These are phyloP conservation scores for Elongisporangium anandrum DNA, from an alignment of 352 stramenopile species.

Conservation along the genomic window DNA sequence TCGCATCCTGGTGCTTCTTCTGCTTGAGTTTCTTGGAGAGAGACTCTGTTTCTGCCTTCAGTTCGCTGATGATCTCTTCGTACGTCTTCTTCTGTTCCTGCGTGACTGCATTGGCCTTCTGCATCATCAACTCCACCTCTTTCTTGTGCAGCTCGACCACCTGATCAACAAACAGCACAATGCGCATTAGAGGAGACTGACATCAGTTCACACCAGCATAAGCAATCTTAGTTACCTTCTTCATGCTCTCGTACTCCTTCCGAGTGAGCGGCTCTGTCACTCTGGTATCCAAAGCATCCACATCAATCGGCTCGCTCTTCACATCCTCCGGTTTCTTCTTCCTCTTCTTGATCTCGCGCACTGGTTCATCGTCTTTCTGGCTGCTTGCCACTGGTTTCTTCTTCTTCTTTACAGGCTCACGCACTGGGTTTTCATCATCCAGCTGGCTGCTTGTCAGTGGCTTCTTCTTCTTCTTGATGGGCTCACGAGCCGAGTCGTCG, in stretches of 20 bases:
- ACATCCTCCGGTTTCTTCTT: constrained; percentile 16
- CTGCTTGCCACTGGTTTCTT: constrained; percentile 6
- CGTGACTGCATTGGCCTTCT: constrained; percentile 51
- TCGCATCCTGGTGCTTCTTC: constrained; percentile 28
- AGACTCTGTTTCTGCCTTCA: constrained; percentile 60
- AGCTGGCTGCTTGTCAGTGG: constrained; percentile 1
- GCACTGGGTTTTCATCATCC: background rate
- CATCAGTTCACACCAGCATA: background rate
- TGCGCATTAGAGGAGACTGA: background rate
- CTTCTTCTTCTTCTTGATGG: background rate
- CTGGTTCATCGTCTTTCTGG: background rate
- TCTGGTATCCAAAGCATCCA: constrained; percentile 7
- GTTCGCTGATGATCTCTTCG: constrained; percentile 59
- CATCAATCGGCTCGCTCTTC: constrained; percentile 12
- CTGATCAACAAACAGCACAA: constrained; percentile 1
- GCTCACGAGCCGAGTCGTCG: background rate
- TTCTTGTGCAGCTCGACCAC: constrained; percentile 42
- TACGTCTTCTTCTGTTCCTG: constrained; percentile 70
- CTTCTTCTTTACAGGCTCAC: constrained; percentile 10
- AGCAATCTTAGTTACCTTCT: constrained; percentile 24
- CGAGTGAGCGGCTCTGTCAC: constrained; percentile 1
- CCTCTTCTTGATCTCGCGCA: constrained; percentile 11
- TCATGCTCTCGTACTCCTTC: constrained; percentile 48
- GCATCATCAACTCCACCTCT: constrained; percentile 58
- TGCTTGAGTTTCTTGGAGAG: constrained; percentile 55